These are phyloP conservation scores for Gossypium trilobum DNA, from an alignment of 441 rosid genomes.

Conservation along the genomic window DNA sequence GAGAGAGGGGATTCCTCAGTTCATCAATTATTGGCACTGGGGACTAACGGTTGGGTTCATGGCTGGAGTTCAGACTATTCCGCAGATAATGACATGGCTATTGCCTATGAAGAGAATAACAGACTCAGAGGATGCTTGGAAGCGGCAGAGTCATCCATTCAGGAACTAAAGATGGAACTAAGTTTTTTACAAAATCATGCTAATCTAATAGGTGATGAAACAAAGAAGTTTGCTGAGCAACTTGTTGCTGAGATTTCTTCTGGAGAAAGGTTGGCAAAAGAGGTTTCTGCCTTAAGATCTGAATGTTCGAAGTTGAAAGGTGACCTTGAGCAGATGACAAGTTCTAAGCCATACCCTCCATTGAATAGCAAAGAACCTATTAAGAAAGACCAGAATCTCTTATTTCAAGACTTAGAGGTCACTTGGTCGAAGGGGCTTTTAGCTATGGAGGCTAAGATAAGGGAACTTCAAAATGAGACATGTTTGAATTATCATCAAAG, in stretches of 20 bases:
- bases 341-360: constrained; percentile 31
- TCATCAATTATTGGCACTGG: constrained; percentile 36
- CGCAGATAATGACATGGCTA: constrained; percentile 52
- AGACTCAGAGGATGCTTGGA: constrained; percentile 80
- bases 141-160: constrained; percentile 65
- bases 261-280: constrained; percentile 63
- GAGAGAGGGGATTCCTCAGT: constrained; percentile 53
- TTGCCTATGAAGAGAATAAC: constrained; percentile 61
- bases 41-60: constrained; percentile 51
- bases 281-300: constrained; percentile 66
- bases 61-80: constrained; percentile 72
- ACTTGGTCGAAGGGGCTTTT: constrained; percentile 64
- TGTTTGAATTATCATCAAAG: constrained; percentile 59
- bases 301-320: constrained; percentile 69
- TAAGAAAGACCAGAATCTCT: constrained; percentile 30
- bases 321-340: constrained; percentile 51
- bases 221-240: constrained; percentile 57
- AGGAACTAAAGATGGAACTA: constrained; percentile 69
- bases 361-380: constrained; percentile 24
- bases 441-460: constrained; percentile 62
- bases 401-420: constrained; percentile 40
- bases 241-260: constrained; percentile 81
- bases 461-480: constrained; percentile 63
- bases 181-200: constrained; percentile 61
- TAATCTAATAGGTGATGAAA: constrained; percentile 62